Evolutionary conservation across 176 grass and related monocot genomes (phyloP).

Genomic region (Elymus sibiricus): DNA sequence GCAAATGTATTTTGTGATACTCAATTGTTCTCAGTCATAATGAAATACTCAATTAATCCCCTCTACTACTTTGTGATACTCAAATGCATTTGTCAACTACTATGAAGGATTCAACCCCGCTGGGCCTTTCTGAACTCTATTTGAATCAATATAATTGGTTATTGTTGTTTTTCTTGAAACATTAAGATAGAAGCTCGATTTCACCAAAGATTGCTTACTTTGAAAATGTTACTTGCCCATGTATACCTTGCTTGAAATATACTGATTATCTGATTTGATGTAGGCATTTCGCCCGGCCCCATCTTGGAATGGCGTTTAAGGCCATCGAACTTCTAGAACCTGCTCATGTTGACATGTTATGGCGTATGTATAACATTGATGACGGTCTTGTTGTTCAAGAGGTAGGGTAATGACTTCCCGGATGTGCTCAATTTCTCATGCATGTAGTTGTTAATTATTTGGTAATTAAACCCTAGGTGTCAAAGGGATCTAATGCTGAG

Average conservation of each 20-base stretch:
- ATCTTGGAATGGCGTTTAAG: constrained; percentile 5
- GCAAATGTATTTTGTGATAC: no score
- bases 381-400: constrained; percentile 17
- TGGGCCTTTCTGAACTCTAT: no score
- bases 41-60: no score
- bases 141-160: no score
- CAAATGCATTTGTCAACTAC: background rate
- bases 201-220: background rate
- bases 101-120: background rate
- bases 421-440: background rate
- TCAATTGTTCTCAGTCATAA: no score
- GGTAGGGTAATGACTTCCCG: background rate
- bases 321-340: constrained; percentile 4
- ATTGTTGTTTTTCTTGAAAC: background rate
- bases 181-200: background rate
- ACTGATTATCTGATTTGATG: background rate
- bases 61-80: no score
- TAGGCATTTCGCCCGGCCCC: background rate
- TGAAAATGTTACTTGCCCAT: no score
- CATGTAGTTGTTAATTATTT: background rate
- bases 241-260: no score
- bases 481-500: background rate
- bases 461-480: background rate
- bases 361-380: background rate
- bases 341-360: background rate